Evolutionary conservation across 2,329 filamentous ascomycete species (phyloP).

Genomic region (Xylaria sp.): DNA sequence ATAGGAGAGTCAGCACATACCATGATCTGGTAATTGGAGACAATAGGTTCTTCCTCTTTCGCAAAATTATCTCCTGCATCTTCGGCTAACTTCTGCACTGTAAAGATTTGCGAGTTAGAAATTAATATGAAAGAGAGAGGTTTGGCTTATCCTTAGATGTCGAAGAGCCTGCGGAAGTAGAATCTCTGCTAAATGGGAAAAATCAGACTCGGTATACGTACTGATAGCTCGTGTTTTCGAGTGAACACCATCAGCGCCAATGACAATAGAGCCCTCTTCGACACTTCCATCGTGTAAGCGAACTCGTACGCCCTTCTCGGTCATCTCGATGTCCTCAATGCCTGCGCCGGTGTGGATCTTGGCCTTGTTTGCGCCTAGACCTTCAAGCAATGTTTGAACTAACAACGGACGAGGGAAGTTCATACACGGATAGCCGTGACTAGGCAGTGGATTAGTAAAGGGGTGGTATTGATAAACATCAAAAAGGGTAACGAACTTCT

Average conservation of each 20-base stretch:
- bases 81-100: constrained; percentile 31
- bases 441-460: constrained; percentile 6
- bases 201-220: background rate
- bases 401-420: constrained; percentile 34
- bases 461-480: background rate
- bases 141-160: background rate
- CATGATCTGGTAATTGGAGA: constrained; percentile 34
- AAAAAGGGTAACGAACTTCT: constrained; percentile 10
- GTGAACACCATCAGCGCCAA: constrained; percentile 38
- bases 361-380: constrained; percentile 7
- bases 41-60: constrained; percentile 31
- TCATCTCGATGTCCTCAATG: constrained; percentile 29
- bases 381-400: constrained; percentile 25
- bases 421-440: constrained; percentile 36
- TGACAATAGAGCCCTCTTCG: constrained; percentile 37
- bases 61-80: constrained; percentile 20
- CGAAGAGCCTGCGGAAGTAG: background rate
- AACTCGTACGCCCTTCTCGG: constrained; percentile 32
- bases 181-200: background rate
- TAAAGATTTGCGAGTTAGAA: background rate
- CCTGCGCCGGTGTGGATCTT: constrained; percentile 28
- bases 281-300: constrained; percentile 31
- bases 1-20: constrained; percentile 12
- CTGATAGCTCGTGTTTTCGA: constrained; percentile 31
- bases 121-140: background rate